A percentile compares a stretch with the other conserved stretches of the same genome.
Conservation (phyloP, 306 rosid species). For the Corylus heterophylla region DNA sequence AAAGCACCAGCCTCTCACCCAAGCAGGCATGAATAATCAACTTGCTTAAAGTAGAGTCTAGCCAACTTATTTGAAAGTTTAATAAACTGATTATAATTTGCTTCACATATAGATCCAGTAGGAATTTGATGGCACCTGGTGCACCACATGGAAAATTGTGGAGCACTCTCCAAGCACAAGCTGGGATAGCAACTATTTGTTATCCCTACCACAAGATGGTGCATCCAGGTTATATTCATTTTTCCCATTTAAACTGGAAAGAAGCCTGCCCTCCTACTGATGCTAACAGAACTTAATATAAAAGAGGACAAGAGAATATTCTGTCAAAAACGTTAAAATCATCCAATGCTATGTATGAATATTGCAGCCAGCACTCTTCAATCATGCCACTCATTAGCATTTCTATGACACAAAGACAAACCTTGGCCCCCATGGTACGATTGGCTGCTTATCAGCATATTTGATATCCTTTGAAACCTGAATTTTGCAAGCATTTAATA, state of each 20-base stretch:
- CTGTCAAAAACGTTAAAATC: not conserved
- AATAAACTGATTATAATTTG: slow-evolving; percentile 1
- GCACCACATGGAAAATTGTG: not conserved
- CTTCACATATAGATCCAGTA: not conserved
- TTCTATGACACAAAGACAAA: slow-evolving; percentile 36
- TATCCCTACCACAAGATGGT: not conserved
- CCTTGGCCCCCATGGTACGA: slow-evolving; percentile 99
- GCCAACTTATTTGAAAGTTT: slow-evolving; percentile 1
- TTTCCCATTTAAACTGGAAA: not conserved
- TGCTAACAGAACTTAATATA: not conserved
- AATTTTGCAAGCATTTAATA: slow-evolving; percentile 20
- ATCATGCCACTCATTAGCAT: slow-evolving; percentile 10
- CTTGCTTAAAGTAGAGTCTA: slow-evolving; percentile 10
- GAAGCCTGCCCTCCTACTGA: not conserved
- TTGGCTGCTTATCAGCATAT: slow-evolving; percentile 95
- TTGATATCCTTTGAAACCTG: slow-evolving; percentile 97
- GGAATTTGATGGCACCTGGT: not conserved
- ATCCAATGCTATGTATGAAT: not conserved
- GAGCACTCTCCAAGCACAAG: slow-evolving; percentile 14
- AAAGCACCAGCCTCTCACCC: slow-evolving; percentile 2
- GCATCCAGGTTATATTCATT: not conserved
- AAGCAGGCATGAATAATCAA: slow-evolving; percentile 22
- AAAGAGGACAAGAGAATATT: not conserved
- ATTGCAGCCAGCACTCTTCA: not conserved
- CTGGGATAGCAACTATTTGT: slow-evolving; percentile 4